Evolutionary conservation across 2,329 filamentous ascomycete genomes (phyloP), one percentile per base, ranked within the genome.

Genomic region (Colletotrichum sp.): DNA sequence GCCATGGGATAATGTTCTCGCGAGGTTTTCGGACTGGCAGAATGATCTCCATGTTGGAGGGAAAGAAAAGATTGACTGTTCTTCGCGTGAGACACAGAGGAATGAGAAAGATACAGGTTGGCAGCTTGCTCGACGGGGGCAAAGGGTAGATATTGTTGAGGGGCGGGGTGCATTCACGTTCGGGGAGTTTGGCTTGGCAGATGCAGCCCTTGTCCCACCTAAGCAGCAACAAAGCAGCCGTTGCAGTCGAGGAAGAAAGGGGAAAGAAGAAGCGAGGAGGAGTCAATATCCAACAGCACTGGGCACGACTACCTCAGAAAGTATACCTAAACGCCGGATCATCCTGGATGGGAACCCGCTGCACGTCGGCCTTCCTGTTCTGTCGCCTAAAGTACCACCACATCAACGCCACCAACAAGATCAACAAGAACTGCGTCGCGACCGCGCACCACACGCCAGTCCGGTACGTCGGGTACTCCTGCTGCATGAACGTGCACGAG

Each of bases 401-500:
- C 67, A 76, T 76, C 65, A 78, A 36, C 6, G 24, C 57, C 8
- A 77, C 74, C 10, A 79, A 49, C 32, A 65, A 28, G 8, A 65
- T 65, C 21, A 65, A 8, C 63, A 76, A 49, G 57, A 81, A 75
- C 62, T 81, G 80, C 24, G 78, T 79, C 32, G 76, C 79, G 59
- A 80, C 63, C 18, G 78, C 60, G 39, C 79, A 82, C 81, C 80
- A 82, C 5, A 82, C 79, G 5, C 81, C 80, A 3, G 80, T 82
- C 16, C 76, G 64, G 72, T 84, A 83, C 8, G 66, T 79, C 18
- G 79, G 79, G 68, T 80, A 81, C 62, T 82, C 81, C 67, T 80
- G 79, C 74, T 83, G 81, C 79, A 80, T 82, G 67, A 83, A 83
- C 1, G 81, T 82, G 16, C 79, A 81, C 28, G 77, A 80, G 10